Conservation (phyloP, 208 protist species). For the Kentomonas sorsogonicus region DNA sequence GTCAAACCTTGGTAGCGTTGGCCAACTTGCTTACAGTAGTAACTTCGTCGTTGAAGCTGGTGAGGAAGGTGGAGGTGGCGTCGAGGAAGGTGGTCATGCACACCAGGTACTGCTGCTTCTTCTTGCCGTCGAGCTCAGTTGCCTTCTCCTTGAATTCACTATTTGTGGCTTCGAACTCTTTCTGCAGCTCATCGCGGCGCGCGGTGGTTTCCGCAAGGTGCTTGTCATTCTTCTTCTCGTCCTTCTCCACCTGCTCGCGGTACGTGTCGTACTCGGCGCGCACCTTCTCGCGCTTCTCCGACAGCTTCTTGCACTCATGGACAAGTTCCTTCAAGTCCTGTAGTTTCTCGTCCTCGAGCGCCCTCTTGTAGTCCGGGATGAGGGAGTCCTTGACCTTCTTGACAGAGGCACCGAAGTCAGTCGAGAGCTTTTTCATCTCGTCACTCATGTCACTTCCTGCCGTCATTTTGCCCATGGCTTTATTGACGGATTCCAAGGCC, state of each 20-base stretch:
- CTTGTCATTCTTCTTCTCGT: conserved; percentile 8
- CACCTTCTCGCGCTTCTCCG: neutral
- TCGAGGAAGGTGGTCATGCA: neutral
- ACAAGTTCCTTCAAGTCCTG: neutral
- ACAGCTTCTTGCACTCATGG: neutral
- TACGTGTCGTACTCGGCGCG: neutral
- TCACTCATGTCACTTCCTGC: neutral
- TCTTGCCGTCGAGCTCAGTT: neutral
- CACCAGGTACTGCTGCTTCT: conserved; percentile 5
- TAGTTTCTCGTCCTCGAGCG: neutral
- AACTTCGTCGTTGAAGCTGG: neutral
- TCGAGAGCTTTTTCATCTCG: neutral
- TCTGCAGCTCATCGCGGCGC: neutral
- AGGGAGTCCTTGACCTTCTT: neutral
- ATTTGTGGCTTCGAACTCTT: conserved; percentile 5
- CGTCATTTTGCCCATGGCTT: neutral
- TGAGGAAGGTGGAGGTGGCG: neutral
- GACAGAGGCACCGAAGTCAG: neutral
- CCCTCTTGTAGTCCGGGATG: neutral
- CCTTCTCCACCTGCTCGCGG: neutral
- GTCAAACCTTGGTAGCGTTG: neutral
- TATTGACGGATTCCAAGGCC: neutral
- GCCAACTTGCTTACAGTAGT: too few relatives aligned
- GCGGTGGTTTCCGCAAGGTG: neutral
- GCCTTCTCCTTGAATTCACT: conserved; percentile 8